Base-by-base conservation (phyloP, 305 asterid species). In the Fraxinus velutina region DNA sequence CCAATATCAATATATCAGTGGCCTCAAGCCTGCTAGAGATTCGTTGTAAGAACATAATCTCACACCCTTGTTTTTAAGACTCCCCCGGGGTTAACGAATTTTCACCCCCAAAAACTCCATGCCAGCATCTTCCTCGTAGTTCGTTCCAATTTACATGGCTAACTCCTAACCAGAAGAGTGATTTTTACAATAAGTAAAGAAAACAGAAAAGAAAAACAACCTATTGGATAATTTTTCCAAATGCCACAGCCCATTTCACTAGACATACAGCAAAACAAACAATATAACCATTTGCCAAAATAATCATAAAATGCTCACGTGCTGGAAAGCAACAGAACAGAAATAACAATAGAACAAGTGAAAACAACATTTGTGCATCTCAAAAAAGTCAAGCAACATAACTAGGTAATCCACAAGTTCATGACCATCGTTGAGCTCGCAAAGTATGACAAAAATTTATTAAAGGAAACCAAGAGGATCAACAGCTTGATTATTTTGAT, bases 41-140 rank as follows among this genome's bases (percentile, higher is more conserved):
- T 72, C 79, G 57, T 78, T 75, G 83, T 82, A 83, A 84, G 81
- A 83, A 89, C 83, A 90, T 86, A 85, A 87, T 87, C 90, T 85
- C 90, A 86, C 83, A 89, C 90, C 80, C 91, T 81, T 87, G 78
- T 78, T 80, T 83, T 83, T 83, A 55, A 89, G 83, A 81, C 87
- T 88, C 90, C 89, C 86, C 85, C 80, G 81, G 83, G 86, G 82
- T 77, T 84, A 83, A 90, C 79, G 90, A 80, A 89, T 85, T 85
- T 85, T 85, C 85, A 88, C 88, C 86, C 88, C 89, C 86, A 87
- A 88, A 89, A 86, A 84, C 82, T 86, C 91, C 89, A 75, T 81
- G 86, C 87, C 85, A 83, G 89, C 89, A 89, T 85, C 85, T 86
- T 81, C 79, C 82, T 88, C 88, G 29, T 76, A 82, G 73, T 60